Evolutionary conservation across 176 grass and related monocot genomes (phyloP).

Genomic region (Saccharum spontaneum): DNA sequence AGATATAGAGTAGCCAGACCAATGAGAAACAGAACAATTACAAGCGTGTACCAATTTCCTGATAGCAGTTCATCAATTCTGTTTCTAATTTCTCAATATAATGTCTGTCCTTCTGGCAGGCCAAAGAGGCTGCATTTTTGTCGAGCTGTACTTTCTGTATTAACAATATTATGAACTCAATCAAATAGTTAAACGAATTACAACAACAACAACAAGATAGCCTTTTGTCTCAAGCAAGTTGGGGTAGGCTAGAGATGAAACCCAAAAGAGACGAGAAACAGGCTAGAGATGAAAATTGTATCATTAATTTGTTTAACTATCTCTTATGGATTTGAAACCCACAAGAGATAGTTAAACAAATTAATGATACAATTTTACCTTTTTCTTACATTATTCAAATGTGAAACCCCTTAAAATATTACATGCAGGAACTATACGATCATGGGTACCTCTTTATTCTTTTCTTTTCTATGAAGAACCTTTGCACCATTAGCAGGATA

Average conservation of each 20-base stretch:
- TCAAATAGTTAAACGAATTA: conserved; percentile 3
- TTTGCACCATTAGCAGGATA: conserved; percentile 38
- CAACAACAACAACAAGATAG: no score
- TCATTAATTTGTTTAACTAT: no score
- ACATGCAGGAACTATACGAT: conserved; percentile 15
- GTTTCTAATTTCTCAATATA: conserved; percentile 72
- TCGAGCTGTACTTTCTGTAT: conserved; percentile 57
- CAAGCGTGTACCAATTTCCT: conserved; percentile 79
- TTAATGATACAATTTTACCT: background rate
- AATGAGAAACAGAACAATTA: conserved; percentile 31
- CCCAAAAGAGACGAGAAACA: no score
- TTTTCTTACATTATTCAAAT: conserved; percentile 6
- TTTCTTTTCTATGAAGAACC: conserved; percentile 35
- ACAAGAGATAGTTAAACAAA: conserved; percentile 4
- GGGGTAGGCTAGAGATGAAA: no score
- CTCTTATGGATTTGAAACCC: no score
- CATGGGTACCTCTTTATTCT: conserved; percentile 46
- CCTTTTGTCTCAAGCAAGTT: no score
- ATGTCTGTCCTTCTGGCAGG: conserved; percentile 60
- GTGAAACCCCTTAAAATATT: conserved; percentile 31
- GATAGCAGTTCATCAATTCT: conserved; percentile 80
- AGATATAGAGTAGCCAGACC: background rate
- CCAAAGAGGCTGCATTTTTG: conserved; percentile 44
- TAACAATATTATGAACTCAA: conserved; percentile 33
- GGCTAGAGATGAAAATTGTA: no score